These are phyloP conservation scores for Pseudogymnoascus verrucosus DNA, from an alignment of 2,329 filamentous ascomycete genomes.

Conservation along the genomic window DNA sequence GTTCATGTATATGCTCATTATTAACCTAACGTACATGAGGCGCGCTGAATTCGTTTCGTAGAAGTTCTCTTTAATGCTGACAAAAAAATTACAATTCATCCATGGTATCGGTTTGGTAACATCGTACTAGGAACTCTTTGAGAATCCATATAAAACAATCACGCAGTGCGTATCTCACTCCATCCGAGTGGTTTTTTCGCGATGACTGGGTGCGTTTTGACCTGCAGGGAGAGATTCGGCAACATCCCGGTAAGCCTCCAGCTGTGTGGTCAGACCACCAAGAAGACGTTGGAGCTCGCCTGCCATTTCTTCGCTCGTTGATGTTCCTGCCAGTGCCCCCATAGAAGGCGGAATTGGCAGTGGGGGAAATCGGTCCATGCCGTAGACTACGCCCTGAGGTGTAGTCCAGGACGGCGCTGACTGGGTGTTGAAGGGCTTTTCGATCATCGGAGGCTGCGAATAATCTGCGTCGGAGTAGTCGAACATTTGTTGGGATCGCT, in stretches of 20 bases:
- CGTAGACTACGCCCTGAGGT: conserved; percentile 9
- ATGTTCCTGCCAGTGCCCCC: conserved; percentile 20
- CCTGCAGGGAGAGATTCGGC: conserved; percentile 15
- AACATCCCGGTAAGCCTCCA: conserved; percentile 22
- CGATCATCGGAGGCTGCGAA: conserved; percentile 9
- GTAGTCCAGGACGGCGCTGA: conserved; percentile 14
- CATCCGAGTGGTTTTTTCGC: not conserved
- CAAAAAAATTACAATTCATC: not conserved
- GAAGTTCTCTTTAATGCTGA: not conserved
- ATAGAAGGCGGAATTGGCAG: conserved; percentile 21
- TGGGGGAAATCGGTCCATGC: conserved; percentile 15
- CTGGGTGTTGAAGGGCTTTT: not conserved
- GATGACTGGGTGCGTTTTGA: not conserved
- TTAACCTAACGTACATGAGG: not conserved
- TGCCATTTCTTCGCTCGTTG: conserved; percentile 21
- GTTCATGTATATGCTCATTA: not conserved
- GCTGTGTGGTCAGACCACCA: conserved; percentile 18
- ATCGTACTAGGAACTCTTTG: not conserved
- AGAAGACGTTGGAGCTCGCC: conserved; percentile 21
- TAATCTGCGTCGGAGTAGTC: not conserved
- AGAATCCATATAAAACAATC: conserved; percentile 3
- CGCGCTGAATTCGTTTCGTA: not conserved
- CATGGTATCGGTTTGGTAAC: not conserved
- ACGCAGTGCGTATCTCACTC: not conserved
- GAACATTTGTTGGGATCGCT: not conserved